phyloP scores from a whole-genome alignment of 495 filamentous ascomycete species.

The Staphylotrichum longicolle region DNA sequence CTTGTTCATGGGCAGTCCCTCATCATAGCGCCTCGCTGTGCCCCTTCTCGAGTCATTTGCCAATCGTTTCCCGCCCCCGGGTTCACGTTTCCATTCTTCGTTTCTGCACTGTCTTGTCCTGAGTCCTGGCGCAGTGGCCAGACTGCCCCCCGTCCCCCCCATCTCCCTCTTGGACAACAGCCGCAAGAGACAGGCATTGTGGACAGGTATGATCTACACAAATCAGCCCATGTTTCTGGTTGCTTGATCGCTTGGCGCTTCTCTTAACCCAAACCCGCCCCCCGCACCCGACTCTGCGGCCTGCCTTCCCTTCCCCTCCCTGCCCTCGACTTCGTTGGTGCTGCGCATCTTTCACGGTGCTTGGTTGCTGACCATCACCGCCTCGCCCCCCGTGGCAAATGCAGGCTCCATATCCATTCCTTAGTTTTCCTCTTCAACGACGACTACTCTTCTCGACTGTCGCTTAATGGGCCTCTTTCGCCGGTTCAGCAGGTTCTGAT shows the following conservation, averaged over 20 bases:
- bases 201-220: constrained; percentile 52
- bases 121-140: constrained; percentile 6
- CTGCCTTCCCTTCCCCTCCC: constrained; percentile 31
- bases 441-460: constrained; percentile 35
- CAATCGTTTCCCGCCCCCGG: constrained; percentile 17
- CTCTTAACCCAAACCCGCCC: constrained; percentile 48
- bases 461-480: constrained; percentile 32
- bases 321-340: constrained; percentile 35
- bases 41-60: constrained; percentile 25
- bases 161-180: constrained; percentile 26
- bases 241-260: constrained; percentile 40
- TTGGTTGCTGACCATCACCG: constrained; percentile 44
- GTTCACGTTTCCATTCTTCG: constrained; percentile 4
- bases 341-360: constrained; percentile 37
- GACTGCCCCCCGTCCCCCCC: constrained; percentile 1
- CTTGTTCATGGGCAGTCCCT: not conserved
- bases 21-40: constrained; percentile 8
- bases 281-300: constrained; percentile 40
- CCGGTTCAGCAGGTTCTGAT: constrained; percentile 62
- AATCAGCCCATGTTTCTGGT: constrained; percentile 46
- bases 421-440: constrained; percentile 32
- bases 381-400: constrained; percentile 38
- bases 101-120: constrained; percentile 11
- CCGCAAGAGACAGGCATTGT: constrained; percentile 46
- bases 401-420: constrained; percentile 46